Conservation (phyloP, 148 eudicot species). For the Rheum nobile region DNA sequence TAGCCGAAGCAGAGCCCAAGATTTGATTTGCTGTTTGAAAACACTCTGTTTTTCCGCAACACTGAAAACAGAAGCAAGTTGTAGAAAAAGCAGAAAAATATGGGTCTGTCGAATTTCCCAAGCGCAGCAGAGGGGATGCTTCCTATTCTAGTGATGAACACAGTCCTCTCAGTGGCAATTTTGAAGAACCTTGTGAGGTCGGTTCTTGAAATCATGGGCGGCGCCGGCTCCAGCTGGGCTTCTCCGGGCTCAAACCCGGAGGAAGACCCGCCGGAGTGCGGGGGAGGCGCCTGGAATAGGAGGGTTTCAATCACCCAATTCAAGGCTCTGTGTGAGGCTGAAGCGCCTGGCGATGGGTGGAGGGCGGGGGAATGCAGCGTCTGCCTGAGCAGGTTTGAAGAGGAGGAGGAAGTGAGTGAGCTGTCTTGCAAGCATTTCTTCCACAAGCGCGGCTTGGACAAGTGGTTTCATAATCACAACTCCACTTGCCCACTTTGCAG, state of each 20-base stretch:
- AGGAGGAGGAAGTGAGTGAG: conserved; percentile 58
- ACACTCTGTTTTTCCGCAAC: neutral
- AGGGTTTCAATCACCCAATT: conserved; percentile 28
- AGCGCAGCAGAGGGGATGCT: conserved; percentile 49
- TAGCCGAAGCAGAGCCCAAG: no score
- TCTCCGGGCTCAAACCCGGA: conserved; percentile 15
- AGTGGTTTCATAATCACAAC: conserved; percentile 61
- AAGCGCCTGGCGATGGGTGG: neutral
- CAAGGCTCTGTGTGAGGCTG: conserved; percentile 13
- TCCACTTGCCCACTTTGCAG: conserved; percentile 79
- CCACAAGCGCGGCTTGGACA: conserved; percentile 52
- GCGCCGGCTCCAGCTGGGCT: neutral
- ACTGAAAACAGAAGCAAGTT: neutral
- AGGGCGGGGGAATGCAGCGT: conserved; percentile 39
- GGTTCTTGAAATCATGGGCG: conserved; percentile 27
- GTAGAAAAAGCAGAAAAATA: neutral
- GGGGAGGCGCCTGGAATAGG: neutral
- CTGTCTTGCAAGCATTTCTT: conserved; percentile 77
- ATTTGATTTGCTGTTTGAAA: no score
- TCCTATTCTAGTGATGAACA: conserved; percentile 51
- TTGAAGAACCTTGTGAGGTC: conserved; percentile 38
- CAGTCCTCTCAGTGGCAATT: conserved; percentile 34
- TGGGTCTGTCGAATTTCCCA: conserved; percentile 57
- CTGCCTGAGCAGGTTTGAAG: conserved; percentile 48
- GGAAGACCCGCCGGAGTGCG: conserved; percentile 15